Percentiles rank a stretch among this genome's conserved stretches.
Evolutionary conservation across 1,139 yeast genomes (phyloP).

Genomic region (Debaryomyces sp.): DNA sequence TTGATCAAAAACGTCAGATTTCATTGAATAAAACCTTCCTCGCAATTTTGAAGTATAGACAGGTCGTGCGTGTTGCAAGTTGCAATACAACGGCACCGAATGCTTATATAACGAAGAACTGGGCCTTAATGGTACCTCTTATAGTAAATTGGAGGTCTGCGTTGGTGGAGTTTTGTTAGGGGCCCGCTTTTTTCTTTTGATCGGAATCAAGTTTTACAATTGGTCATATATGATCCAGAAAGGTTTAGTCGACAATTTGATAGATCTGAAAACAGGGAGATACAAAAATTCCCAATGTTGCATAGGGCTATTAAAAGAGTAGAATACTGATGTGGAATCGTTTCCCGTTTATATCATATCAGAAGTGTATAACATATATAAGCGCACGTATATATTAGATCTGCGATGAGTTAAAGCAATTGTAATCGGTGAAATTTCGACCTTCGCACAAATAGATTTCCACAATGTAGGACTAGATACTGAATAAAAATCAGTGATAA

Average conservation of each 20-base stretch:
- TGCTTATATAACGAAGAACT: neutral
- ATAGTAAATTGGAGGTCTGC: too few relatives aligned
- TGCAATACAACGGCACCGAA: slow-evolving; percentile 1
- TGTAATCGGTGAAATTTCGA: neutral
- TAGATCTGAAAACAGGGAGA: neutral
- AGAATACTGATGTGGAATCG: neutral
- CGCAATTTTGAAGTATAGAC: neutral
- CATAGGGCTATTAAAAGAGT: neutral
- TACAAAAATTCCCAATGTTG: neutral
- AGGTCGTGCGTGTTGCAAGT: slow-evolving; percentile 1
- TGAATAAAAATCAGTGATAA: neutral
- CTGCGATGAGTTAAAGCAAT: neutral
- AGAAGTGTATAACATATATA: neutral
- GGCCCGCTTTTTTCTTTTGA: neutral
- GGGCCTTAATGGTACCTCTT: too few relatives aligned
- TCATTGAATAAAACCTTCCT: neutral
- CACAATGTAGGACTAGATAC: neutral
- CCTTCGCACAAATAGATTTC: neutral
- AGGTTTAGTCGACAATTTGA: too few relatives aligned
- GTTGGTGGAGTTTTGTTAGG: too few relatives aligned
- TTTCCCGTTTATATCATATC: neutral
- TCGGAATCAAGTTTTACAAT: neutral
- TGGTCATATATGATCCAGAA: neutral
- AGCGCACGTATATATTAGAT: neutral
- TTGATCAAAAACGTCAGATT: neutral